These are phyloP conservation scores for Cryptococcus jaspeensis DNA, from an alignment of 1,284 basidiomycete genomes.

Conservation along the genomic window DNA sequence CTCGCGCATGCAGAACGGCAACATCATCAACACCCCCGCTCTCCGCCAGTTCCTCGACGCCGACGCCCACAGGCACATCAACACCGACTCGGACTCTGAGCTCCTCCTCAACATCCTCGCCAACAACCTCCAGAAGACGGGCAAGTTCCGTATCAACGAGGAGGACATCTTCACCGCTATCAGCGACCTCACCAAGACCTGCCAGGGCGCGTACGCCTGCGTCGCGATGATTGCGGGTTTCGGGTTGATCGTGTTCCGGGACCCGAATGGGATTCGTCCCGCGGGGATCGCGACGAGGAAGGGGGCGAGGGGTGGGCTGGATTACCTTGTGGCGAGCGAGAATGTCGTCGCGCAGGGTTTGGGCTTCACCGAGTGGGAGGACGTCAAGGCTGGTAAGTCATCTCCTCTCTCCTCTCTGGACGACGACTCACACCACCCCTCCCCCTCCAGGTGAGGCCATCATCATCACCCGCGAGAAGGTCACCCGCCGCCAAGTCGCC, in stretches of 20 bases:
- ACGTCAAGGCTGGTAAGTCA: slow-evolving; percentile 77
- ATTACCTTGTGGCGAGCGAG: slow-evolving; percentile 93
- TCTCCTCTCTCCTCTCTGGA: no score
- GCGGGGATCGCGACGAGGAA: slow-evolving; percentile 73
- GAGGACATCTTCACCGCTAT: slow-evolving; percentile 98
- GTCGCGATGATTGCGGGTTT: slow-evolving; percentile 98
- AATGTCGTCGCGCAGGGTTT: slow-evolving; percentile 93
- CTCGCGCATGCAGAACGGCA: slow-evolving; percentile 80
- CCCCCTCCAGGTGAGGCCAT: slow-evolving; percentile 74
- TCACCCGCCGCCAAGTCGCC: slow-evolving; percentile 71
- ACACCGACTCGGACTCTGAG: slow-evolving; percentile 98
- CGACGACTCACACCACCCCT: not conserved
- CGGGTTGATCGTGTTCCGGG: slow-evolving; percentile 96
- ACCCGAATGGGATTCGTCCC: slow-evolving; percentile 98
- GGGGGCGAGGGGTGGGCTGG: slow-evolving; percentile 58
- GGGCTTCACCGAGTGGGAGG: slow-evolving; percentile 88
- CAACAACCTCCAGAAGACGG: slow-evolving; percentile 95
- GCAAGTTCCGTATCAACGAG: slow-evolving; percentile 99
- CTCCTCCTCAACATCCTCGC: slow-evolving; percentile 96
- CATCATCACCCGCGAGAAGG: slow-evolving; percentile 80
- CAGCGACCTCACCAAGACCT: slow-evolving; percentile 81
- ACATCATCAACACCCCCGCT: slow-evolving; percentile 88
- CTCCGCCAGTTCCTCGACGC: slow-evolving; percentile 92
- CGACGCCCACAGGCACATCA: slow-evolving; percentile 96
- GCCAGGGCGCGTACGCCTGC: slow-evolving; percentile 92